A percentile compares a stretch with the other conserved stretches of the same genome.
These are phyloP conservation scores for Spirogloea muscicola DNA, from an alignment of 139 green algal species.

Conservation along the genomic window DNA sequence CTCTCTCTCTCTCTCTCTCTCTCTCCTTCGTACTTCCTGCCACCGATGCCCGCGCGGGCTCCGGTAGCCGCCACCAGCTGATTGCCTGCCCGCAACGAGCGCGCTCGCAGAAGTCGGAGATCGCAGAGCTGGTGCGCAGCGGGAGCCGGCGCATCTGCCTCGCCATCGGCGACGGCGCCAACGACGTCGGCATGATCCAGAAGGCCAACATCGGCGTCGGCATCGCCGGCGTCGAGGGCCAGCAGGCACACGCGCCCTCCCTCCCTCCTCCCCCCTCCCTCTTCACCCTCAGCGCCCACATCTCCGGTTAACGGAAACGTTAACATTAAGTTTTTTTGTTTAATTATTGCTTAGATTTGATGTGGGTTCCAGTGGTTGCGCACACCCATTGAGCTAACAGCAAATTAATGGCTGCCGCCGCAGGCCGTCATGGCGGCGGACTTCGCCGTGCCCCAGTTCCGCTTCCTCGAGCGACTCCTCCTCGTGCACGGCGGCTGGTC, in stretches of 20 bases:
- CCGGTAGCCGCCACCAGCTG: no score
- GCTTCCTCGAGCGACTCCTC: conserved; percentile 86
- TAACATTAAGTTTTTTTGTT: no score
- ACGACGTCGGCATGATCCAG: conserved; percentile 98
- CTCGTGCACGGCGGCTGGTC: conserved; percentile 83
- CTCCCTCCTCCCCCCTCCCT: no score
- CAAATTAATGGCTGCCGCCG: no score
- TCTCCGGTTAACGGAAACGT: no score
- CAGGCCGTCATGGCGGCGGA: conserved; percentile 87
- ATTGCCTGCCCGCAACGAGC: neutral
- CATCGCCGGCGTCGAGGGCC: conserved; percentile 90
- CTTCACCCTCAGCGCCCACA: no score
- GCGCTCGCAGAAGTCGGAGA: conserved; percentile 50
- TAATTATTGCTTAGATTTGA: no score
- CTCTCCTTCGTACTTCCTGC: no score
- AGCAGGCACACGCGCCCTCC: conserved; percentile 56
- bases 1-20: no score
- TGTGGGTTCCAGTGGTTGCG: no score
- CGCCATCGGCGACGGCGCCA: conserved; percentile 95
- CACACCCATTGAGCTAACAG: no score
- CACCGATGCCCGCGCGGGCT: no score
- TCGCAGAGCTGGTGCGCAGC: conserved; percentile 64
- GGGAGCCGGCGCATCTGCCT: conserved; percentile 69
- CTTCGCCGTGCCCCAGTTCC: conserved; percentile 88
- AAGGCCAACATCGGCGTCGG: conserved; percentile 91